Evolutionary conservation across 2,329 filamentous ascomycete genomes (phyloP).

Genomic region (Tolypocladium ophioglossoides): DNA sequence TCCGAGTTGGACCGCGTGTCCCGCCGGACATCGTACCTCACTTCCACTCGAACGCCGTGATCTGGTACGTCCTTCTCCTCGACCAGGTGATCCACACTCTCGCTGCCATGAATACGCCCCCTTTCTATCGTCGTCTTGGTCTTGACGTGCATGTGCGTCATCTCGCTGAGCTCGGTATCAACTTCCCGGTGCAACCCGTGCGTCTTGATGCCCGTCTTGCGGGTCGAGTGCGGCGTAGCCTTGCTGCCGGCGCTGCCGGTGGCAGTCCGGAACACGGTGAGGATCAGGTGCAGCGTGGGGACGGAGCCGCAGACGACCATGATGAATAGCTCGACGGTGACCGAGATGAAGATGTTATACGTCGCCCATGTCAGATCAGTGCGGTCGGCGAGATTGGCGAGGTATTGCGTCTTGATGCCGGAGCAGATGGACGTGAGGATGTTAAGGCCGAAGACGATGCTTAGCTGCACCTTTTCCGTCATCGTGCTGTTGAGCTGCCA

Average conservation of each 20-base stretch:
- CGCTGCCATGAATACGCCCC: neutral
- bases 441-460: constrained; percentile 12
- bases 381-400: constrained; percentile 10
- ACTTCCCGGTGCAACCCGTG: neutral
- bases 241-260: constrained; percentile 1
- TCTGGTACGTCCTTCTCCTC: constrained; percentile 3
- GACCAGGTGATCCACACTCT: constrained; percentile 5
- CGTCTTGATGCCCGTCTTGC: constrained; percentile 1
- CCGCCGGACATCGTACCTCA: constrained; percentile 7
- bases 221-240: neutral
- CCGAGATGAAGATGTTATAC: constrained; percentile 11
- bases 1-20: constrained; percentile 6
- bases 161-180: constrained; percentile 4
- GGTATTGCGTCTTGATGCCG: constrained; percentile 13
- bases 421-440: constrained; percentile 13
- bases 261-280: constrained; percentile 4
- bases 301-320: constrained; percentile 12
- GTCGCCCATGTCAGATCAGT: constrained; percentile 12
- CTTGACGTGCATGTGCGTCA: constrained; percentile 6
- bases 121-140: constrained; percentile 9
- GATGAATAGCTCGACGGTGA: constrained; percentile 12
- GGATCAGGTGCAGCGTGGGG: constrained; percentile 8
- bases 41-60: constrained; percentile 6
- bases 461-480: constrained; percentile 65
- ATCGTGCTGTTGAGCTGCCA: constrained; percentile 73